Evolutionary conservation across 208 protist species (phyloP).

Genomic region (Leishmania arabica): DNA sequence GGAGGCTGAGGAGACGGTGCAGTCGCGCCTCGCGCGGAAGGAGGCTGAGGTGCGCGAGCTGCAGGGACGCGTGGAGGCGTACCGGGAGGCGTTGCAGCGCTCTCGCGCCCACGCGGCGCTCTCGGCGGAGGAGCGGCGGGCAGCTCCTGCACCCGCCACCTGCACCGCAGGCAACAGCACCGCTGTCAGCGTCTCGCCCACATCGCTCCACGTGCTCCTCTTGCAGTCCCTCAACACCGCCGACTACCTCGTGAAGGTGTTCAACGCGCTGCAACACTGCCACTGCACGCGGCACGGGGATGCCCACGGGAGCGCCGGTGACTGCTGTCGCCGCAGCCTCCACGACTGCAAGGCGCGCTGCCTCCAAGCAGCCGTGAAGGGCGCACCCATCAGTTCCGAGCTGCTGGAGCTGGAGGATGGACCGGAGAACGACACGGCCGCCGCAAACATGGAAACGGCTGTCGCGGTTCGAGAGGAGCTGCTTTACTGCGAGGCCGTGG

Average conservation of each 20-base stretch:
- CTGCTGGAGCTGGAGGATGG: slow-evolving; percentile 25
- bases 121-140: background rate
- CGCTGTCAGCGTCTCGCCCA: slow-evolving; percentile 7
- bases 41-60: slow-evolving; percentile 45
- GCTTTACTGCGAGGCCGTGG: slow-evolving; percentile 58
- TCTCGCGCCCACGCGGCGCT: slow-evolving; percentile 5
- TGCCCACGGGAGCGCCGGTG: background rate
- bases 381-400: slow-evolving; percentile 38
- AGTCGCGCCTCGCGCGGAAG: slow-evolving; percentile 22
- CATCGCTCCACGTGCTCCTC: slow-evolving; percentile 40
- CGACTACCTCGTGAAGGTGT: slow-evolving; percentile 74
- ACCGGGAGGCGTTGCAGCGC: slow-evolving; percentile 43
- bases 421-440: slow-evolving; percentile 29
- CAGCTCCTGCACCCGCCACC: background rate
- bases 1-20: slow-evolving; percentile 9
- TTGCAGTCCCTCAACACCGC: slow-evolving; percentile 47
- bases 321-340: slow-evolving; percentile 36
- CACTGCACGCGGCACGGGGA: slow-evolving; percentile 23
- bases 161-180: background rate
- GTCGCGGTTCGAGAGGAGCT: slow-evolving; percentile 63
- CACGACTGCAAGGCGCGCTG: slow-evolving; percentile 50
- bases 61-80: slow-evolving; percentile 48
- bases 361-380: slow-evolving; percentile 49
- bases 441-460: slow-evolving; percentile 35
- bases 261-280: slow-evolving; percentile 75